phyloP scores from a whole-genome alignment of 495 filamentous ascomycete genomes.

The Penicillium lividum region DNA sequence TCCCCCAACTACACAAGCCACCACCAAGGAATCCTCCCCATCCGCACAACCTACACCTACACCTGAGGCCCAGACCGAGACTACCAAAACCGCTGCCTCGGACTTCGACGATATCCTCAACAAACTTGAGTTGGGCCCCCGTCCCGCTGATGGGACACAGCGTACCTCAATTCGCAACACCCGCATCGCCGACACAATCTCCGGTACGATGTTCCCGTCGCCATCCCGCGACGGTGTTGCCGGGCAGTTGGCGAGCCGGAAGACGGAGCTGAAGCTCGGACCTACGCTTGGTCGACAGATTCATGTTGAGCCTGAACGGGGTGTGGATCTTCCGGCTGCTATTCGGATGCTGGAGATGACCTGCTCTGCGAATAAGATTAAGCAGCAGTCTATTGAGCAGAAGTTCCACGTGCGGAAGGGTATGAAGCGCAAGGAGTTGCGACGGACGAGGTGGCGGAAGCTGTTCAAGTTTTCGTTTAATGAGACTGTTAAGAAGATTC shows the following conservation, averaged over 20 bases:
- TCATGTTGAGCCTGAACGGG: conserved; percentile 38
- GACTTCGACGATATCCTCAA: conserved; percentile 44
- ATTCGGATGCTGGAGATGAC: conserved; percentile 29
- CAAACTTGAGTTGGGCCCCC: conserved; percentile 39
- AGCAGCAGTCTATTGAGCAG: conserved; percentile 26
- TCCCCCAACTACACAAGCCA: conserved; percentile 6
- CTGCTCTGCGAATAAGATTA: conserved; percentile 32
- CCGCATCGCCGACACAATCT: background rate
- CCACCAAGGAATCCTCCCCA: conserved; percentile 4
- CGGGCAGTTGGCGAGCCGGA: conserved; percentile 10
- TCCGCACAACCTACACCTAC: conserved; percentile 1
- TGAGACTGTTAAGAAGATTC: conserved; percentile 43
- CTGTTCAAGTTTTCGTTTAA: conserved; percentile 48
- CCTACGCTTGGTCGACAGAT: conserved; percentile 44
- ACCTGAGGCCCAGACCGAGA: conserved; percentile 1
- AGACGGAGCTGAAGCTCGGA: conserved; percentile 41
- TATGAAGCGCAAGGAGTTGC: conserved; percentile 37
- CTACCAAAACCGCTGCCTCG: conserved; percentile 13
- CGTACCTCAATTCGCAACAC: background rate
- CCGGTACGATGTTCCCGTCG: background rate
- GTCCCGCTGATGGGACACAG: conserved; percentile 3
- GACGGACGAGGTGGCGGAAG: conserved; percentile 41
- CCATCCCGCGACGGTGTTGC: background rate
- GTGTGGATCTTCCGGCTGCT: conserved; percentile 34
- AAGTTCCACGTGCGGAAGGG: conserved; percentile 43